A percentile compares a stretch with the other conserved stretches of the same genome.
phyloP scores from a whole-genome alignment of 345 rosid genomes.

The Anastatica hierochuntica region DNA sequence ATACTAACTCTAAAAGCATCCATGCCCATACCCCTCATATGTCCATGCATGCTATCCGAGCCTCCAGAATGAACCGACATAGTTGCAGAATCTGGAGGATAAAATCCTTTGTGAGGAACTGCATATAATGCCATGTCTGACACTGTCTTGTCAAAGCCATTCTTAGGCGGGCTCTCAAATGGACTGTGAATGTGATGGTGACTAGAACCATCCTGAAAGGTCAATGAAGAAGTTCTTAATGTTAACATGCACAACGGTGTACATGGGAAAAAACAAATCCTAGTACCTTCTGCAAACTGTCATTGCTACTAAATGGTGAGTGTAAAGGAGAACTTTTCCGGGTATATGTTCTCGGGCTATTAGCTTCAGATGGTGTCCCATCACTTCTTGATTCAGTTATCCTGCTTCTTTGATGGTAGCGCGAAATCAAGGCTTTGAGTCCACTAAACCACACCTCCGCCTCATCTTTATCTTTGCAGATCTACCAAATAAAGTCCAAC shows the following conservation, averaged over 20 bases:
- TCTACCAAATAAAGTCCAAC: conserved; percentile 32
- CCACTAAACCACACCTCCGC: conserved; percentile 65
- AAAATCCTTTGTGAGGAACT: conserved; percentile 76
- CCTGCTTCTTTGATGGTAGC: conserved; percentile 29
- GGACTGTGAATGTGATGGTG: conserved; percentile 80
- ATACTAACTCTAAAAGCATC: conserved; percentile 96
- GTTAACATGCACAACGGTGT: background rate
- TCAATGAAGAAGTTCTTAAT: background rate
- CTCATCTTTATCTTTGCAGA: conserved; percentile 71
- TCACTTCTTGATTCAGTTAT: conserved; percentile 38
- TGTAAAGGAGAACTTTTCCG: conserved; percentile 87
- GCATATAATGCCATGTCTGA: conserved; percentile 74
- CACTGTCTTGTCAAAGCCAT: conserved; percentile 77
- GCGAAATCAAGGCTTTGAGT: conserved; percentile 41
- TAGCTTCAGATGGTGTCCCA: conserved; percentile 49
- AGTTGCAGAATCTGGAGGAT: conserved; percentile 67
- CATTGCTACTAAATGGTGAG: conserved; percentile 67
- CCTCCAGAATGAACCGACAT: conserved; percentile 90
- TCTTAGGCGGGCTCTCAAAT: conserved; percentile 86
- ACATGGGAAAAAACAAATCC: conserved; percentile 9
- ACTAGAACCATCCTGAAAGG: conserved; percentile 60
- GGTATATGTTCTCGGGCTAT: conserved; percentile 84
- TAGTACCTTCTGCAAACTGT: conserved; percentile 77
- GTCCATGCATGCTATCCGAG: conserved; percentile 73
- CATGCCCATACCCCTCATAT: conserved; percentile 56